These are phyloP conservation scores for Collybia nuda DNA, from an alignment of 768 basidiomycete species.

Conservation along the genomic window DNA sequence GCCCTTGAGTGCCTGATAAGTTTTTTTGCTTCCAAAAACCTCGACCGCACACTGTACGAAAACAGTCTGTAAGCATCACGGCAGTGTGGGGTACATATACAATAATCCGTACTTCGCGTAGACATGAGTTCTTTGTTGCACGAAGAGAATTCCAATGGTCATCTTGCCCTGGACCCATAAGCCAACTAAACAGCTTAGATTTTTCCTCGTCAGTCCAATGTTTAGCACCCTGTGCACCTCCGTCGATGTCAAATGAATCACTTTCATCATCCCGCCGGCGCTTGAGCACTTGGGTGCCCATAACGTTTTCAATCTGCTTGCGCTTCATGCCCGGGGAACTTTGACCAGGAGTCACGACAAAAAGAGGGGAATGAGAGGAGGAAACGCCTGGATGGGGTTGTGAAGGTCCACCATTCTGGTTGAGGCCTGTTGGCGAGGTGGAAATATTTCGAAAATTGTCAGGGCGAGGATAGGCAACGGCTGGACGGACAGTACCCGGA, in stretches of 20 bases:
- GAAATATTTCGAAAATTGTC: conserved; percentile 37
- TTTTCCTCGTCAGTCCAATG: conserved; percentile 89
- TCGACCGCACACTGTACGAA: conserved; percentile 60
- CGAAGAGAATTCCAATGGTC: conserved; percentile 79
- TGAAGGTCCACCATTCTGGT: conserved; percentile 26
- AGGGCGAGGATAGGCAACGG: conserved; percentile 13
- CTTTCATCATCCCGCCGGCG: conserved; percentile 38
- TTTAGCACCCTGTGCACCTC: conserved; percentile 63
- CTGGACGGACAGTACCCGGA: conserved; percentile 29
- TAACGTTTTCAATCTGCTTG: conserved; percentile 44
- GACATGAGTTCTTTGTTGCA: conserved; percentile 80
- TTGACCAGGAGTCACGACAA: conserved; percentile 29
- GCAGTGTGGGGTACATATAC: conserved; percentile 3
- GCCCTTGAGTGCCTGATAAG: conserved; percentile 81
- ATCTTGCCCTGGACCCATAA: conserved; percentile 69
- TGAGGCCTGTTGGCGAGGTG: conserved; percentile 31
- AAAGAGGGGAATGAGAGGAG: conserved; percentile 37
- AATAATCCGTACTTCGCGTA: conserved; percentile 57
- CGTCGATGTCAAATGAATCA: conserved; percentile 45
- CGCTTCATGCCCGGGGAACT: conserved; percentile 46
- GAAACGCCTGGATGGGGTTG: conserved; percentile 32
- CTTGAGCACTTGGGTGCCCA: conserved; percentile 38
- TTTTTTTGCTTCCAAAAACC: conserved; percentile 75
- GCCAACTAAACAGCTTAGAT: conserved; percentile 73
- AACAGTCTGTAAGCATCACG: conserved; percentile 5